These are phyloP conservation scores for Talaromyces islandicus DNA, from an alignment of 2,329 filamentous ascomycete species.

Conservation along the genomic window DNA sequence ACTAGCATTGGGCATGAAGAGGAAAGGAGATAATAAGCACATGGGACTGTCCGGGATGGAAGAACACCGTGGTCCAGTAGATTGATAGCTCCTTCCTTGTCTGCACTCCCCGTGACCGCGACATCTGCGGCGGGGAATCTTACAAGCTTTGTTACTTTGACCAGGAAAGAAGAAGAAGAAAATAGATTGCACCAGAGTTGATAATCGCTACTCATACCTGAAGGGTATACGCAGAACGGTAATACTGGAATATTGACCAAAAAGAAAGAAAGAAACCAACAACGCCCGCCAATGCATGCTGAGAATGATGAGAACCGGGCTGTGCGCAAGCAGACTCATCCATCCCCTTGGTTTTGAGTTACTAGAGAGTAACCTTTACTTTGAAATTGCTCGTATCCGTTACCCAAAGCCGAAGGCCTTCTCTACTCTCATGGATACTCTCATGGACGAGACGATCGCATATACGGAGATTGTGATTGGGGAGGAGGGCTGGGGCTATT, in stretches of 20 bases:
- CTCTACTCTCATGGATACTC: neutral
- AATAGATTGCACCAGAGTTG: neutral
- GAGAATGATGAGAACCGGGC: neutral
- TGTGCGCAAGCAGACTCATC: neutral
- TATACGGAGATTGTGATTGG: constrained; percentile 8
- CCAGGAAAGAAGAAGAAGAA: neutral
- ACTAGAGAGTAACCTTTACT: constrained; percentile 1
- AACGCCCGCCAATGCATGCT: neutral
- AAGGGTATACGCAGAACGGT: neutral
- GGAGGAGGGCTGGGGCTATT: constrained; percentile 23
- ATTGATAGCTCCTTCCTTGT: neutral
- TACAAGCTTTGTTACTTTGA: neutral
- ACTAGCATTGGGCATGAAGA: neutral
- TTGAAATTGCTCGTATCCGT: neutral
- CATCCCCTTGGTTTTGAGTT: neutral
- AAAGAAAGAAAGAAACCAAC: neutral
- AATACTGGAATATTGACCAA: neutral
- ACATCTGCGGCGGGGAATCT: neutral
- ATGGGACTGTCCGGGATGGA: neutral
- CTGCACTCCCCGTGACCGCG: neutral
- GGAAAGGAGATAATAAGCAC: neutral
- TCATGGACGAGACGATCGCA: neutral
- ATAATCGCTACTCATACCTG: neutral
- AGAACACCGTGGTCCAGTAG: neutral
- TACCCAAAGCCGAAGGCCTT: neutral